Evolutionary conservation across 2,329 filamentous ascomycete species (phyloP).

Genomic region (Nemania diffusa): DNA sequence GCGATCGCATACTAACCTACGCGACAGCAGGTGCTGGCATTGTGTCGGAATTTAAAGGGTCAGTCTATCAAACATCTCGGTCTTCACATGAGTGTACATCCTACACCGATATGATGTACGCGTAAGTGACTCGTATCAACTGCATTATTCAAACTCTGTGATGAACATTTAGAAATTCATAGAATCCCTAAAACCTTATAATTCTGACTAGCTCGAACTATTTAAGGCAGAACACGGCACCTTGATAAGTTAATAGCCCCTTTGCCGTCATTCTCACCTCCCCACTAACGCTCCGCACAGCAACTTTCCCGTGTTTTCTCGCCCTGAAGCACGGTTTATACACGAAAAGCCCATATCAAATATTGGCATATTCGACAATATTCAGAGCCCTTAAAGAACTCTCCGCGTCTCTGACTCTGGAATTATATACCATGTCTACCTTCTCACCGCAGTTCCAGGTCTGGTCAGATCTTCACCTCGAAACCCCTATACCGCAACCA

Average conservation of each 20-base stretch:
- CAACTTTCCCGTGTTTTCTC: constrained; percentile 20
- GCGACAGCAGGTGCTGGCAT: constrained; percentile 1
- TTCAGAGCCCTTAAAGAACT: constrained; percentile 2
- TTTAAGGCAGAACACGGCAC: constrained; percentile 2
- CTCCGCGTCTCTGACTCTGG: constrained; percentile 15
- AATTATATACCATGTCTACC: constrained; percentile 22
- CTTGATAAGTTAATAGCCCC: background rate
- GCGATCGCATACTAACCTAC: constrained; percentile 7
- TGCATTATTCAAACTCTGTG: constrained; percentile 15
- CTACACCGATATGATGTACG: constrained; percentile 8
- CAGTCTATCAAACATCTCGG: background rate
- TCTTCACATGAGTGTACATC: no score
- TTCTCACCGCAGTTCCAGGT: constrained; percentile 24
- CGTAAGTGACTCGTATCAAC: constrained; percentile 9
- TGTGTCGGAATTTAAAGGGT: background rate
- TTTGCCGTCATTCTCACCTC: constrained; percentile 16
- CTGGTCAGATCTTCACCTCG: constrained; percentile 29
- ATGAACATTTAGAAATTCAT: constrained; percentile 6
- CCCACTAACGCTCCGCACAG: constrained; percentile 12
- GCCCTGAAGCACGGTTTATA: constrained; percentile 9
- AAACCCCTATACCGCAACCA: constrained; percentile 12
- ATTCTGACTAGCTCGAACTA: constrained; percentile 8
- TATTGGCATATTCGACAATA: constrained; percentile 3
- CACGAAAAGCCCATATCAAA: background rate
- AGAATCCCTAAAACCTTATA: constrained; percentile 13